Base-by-base conservation (phyloP, 2,329 filamentous ascomycete species). In the Hysterium pulicare region DNA sequence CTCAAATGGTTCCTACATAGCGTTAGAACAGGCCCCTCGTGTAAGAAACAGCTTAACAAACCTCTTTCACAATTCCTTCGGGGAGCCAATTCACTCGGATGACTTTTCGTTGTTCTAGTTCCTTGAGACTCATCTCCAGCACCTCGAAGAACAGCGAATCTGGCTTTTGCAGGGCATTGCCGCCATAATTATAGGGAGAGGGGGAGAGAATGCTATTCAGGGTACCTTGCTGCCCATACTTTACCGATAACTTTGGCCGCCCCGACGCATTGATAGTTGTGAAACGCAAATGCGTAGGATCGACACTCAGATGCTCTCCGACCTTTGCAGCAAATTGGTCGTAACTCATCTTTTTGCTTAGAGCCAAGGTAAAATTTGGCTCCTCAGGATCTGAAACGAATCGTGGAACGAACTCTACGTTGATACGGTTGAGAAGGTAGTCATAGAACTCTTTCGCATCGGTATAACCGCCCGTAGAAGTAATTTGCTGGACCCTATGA, bases 81-180 rank as follows among this genome's bases (percentile, higher is more conserved):
- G 84, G 86, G 34, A 98, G 73, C 82, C 86, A 91, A 1, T 77
- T 87, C 36, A 98, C 71, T 65, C 87, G 91, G 49, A 97, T 72
- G 44, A 74, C 81, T 73, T 94, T 96, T 73, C 95, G 93, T 43
- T 87, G 93, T 61, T 98, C 93, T 33, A 95, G 76, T 66, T 98
- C 94, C 19, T 87, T 86, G 35, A 98, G 71, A 57, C 89, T 95
- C 74, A 96, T 95, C 49, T 98, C 93, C 31, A 98, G 72, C 21
- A 97, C 81, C 65, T 98, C 93, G 61, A 90, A 98, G 66, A 84
- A 97, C 40, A 98, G 74, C 1, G 85, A 81, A 66, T 97, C 91
- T 16, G 78, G 71, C 41, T 83, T 79, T 59, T 90, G 86, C 23
- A 77, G 82, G 43, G 72, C 65, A 46, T 79, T 78, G 53, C 83